These are phyloP conservation scores for Mycena rosella DNA, from an alignment of 768 basidiomycete genomes.

Conservation along the genomic window DNA sequence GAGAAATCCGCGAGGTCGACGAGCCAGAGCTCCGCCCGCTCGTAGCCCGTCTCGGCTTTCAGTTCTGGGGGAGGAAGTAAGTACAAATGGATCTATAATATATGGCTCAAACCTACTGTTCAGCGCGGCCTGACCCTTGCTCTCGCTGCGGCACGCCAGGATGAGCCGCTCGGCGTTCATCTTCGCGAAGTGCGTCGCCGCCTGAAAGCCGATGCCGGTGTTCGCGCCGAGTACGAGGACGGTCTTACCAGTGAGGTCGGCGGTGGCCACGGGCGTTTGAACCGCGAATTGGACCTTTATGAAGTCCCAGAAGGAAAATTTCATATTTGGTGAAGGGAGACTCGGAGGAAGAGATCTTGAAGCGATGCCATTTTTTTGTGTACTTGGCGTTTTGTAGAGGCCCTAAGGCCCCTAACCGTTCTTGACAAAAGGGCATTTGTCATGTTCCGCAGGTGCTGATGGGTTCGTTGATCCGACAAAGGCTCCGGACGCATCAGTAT, in stretches of 20 bases:
- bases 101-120: not conserved
- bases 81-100: too few species aligned
- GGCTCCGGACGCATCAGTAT: too few species aligned
- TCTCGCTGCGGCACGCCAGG: constrained; percentile 12
- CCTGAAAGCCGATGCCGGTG: constrained; percentile 30
- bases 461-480: too few species aligned
- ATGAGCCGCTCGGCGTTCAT: constrained; percentile 10
- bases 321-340: not conserved
- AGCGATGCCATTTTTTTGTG: too few species aligned
- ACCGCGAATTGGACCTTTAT: not conserved
- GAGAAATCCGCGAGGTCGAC: constrained; percentile 45
- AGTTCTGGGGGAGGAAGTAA: constrained; percentile 37
- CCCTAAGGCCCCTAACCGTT: too few species aligned
- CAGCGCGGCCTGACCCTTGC: not conserved
- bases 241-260: constrained; percentile 30
- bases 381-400: too few species aligned
- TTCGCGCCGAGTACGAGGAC: constrained; percentile 29
- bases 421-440: too few species aligned
- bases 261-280: not conserved
- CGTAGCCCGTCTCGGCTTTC: constrained; percentile 38
- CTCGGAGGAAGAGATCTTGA: too few species aligned
- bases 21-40: constrained; percentile 44
- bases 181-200: constrained; percentile 6
- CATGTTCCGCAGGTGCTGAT: too few species aligned
- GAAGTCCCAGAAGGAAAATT: not conserved